phyloP scores from a whole-genome alignment of 2,329 filamentous ascomycete genomes.

The Sporothrix sp. region DNA sequence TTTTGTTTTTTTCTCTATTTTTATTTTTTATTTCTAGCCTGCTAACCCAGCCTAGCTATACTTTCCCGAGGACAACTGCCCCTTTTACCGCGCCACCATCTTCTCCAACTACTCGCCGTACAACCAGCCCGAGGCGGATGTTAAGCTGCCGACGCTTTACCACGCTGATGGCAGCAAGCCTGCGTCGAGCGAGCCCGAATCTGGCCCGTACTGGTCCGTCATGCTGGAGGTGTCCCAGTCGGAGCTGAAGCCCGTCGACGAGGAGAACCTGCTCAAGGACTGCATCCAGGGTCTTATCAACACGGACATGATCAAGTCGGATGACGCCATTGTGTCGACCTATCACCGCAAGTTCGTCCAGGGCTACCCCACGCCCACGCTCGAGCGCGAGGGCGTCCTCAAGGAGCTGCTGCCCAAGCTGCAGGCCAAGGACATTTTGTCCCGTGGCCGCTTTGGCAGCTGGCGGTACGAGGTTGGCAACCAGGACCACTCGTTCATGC shows the following conservation, averaged over 20 bases:
- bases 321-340: constrained; percentile 92
- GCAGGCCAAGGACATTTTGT: constrained; percentile 83
- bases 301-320: constrained; percentile 87
- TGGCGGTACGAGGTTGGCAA: constrained; percentile 96
- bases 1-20: not conserved
- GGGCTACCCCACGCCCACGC: constrained; percentile 89
- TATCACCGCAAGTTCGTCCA: constrained; percentile 98
- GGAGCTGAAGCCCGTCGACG: constrained; percentile 84
- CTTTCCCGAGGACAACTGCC: constrained; percentile 98
- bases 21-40: too few relatives aligned
- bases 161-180: constrained; percentile 79
- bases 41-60: constrained; percentile 53
- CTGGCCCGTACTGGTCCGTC: constrained; percentile 98
- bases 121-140: constrained; percentile 81
- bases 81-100: constrained; percentile 98
- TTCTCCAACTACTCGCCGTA: constrained; percentile 99
- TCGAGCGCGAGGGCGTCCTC: constrained; percentile 92
- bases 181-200: constrained; percentile 59
- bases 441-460: constrained; percentile 91
- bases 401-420: constrained; percentile 89
- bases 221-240: constrained; percentile 99
- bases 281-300: constrained; percentile 95
- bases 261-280: constrained; percentile 74
- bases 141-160: constrained; percentile 78
- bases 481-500: constrained; percentile 97